phyloP scores from a whole-genome alignment of 495 filamentous ascomycete species.

The Hypomontagnella monticulosa region DNA sequence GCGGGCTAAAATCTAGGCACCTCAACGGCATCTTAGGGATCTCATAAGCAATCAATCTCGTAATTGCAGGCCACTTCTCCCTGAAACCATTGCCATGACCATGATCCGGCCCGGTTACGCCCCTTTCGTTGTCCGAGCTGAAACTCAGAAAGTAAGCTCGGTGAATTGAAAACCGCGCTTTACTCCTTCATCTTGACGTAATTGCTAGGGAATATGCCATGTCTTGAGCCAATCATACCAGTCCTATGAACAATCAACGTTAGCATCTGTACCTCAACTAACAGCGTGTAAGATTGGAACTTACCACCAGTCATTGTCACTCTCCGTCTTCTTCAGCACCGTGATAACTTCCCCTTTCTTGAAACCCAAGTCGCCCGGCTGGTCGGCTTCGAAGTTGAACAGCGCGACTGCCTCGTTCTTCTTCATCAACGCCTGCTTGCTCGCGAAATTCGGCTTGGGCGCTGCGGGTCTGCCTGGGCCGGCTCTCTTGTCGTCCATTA shows the following conservation, averaged over 20 bases:
- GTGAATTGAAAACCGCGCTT: background rate
- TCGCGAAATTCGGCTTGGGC: constrained; percentile 83
- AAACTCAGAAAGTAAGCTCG: background rate
- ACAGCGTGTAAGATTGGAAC: constrained; percentile 32
- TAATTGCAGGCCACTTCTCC: constrained; percentile 20
- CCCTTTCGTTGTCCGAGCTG: constrained; percentile 7
- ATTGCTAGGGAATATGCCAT: constrained; percentile 67
- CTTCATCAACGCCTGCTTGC: constrained; percentile 70
- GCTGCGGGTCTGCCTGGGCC: constrained; percentile 74
- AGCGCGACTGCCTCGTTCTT: constrained; percentile 88
- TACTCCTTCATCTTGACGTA: constrained; percentile 63
- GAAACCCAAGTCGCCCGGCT: constrained; percentile 91
- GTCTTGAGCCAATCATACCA: constrained; percentile 62
- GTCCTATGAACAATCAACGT: constrained; percentile 54
- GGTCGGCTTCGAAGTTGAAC: constrained; percentile 93
- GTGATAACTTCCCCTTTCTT: constrained; percentile 98
- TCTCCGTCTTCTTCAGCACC: constrained; percentile 96
- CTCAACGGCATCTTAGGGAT: constrained; percentile 21
- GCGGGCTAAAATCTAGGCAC: constrained; percentile 33
- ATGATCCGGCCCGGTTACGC: constrained; percentile 24
- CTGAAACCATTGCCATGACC: constrained; percentile 12
- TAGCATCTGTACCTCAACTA: constrained; percentile 22
- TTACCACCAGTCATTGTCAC: constrained; percentile 89
- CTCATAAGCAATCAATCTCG: constrained; percentile 32
- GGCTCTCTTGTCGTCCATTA: constrained; percentile 47